These are phyloP conservation scores for Pseudonitzschia delicatissima DNA, from an alignment of 108 stramenopile genomes.

Conservation along the genomic window DNA sequence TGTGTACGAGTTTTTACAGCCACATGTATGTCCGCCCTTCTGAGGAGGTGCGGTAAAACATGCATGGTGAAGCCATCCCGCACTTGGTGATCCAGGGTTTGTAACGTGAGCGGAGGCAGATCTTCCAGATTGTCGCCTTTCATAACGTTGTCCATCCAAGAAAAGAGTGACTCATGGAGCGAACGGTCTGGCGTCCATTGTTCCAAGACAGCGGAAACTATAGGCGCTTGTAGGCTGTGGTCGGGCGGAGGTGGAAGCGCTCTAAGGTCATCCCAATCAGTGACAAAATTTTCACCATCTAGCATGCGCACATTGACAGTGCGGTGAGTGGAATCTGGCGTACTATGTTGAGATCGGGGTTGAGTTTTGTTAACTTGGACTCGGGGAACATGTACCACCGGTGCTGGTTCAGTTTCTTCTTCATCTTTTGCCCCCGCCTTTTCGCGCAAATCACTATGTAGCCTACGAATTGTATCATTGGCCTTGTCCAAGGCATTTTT, in stretches of 20 bases:
- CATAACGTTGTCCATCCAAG: slow-evolving; percentile 74
- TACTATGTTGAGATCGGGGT: slow-evolving; percentile 15
- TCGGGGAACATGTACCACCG: slow-evolving; percentile 32
- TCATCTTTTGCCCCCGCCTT: slow-evolving; percentile 15
- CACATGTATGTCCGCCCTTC: slow-evolving; percentile 74
- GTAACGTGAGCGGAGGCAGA: slow-evolving; percentile 73
- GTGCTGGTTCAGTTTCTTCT: slow-evolving; percentile 34
- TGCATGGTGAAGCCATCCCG: slow-evolving; percentile 85
- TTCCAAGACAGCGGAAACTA: slow-evolving; percentile 61
- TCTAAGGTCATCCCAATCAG: slow-evolving; percentile 71
- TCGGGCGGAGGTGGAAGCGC: slow-evolving; percentile 82
- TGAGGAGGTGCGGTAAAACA: slow-evolving; percentile 68
- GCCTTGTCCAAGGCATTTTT: slow-evolving; percentile 58
- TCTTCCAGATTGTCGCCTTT: slow-evolving; percentile 47
- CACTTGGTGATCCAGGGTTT: slow-evolving; percentile 73
- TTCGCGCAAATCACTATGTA: slow-evolving; percentile 30
- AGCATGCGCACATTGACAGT: slow-evolving; percentile 77
- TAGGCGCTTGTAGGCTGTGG: slow-evolving; percentile 75
- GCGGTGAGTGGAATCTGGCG: slow-evolving; percentile 30
- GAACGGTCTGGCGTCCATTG: slow-evolving; percentile 65
- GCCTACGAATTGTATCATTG: slow-evolving; percentile 48
- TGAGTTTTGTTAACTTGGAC: slow-evolving; percentile 13
- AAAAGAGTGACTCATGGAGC: slow-evolving; percentile 59
- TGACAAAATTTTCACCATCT: slow-evolving; percentile 78
- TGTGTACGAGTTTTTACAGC: slow-evolving; percentile 71